Conservation (phyloP, 1,284 basidiomycete species). For the Takashimella koratensis region DNA sequence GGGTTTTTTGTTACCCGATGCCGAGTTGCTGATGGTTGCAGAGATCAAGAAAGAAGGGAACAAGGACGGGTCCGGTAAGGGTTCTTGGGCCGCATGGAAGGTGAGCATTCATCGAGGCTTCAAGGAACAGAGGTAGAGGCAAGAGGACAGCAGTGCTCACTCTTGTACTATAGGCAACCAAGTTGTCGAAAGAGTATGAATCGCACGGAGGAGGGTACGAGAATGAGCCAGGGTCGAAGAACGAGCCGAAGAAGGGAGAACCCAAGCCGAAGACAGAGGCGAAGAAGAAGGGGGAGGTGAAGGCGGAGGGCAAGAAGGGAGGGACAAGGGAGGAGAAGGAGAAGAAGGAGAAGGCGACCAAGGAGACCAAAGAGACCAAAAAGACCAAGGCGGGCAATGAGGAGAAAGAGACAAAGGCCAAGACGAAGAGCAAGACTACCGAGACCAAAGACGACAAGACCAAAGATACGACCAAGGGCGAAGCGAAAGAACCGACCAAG, state of each 20-base stretch:
- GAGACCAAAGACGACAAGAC: no score
- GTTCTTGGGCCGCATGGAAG: slow-evolving; percentile 51
- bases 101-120: slow-evolving; percentile 19
- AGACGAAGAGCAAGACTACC: no score
- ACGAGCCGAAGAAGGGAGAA: slow-evolving; percentile 47
- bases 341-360: slow-evolving; percentile 9
- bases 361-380: slow-evolving; percentile 1
- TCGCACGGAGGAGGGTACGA: slow-evolving; percentile 49
- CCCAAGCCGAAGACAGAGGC: slow-evolving; percentile 45
- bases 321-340: slow-evolving; percentile 3
- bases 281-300: slow-evolving; percentile 24
- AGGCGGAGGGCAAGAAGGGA: slow-evolving; percentile 1
- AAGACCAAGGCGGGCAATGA: slow-evolving; percentile 2
- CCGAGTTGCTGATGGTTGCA: slow-evolving; percentile 1
- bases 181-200: slow-evolving; percentile 50
- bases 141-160: not conserved
- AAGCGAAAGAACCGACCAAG: not conserved
- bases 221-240: slow-evolving; percentile 49
- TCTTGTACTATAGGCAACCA: slow-evolving; percentile 25
- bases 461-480: slow-evolving; percentile 1
- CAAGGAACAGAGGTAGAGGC: no score
- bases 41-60: slow-evolving; percentile 49
- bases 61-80: slow-evolving; percentile 48
- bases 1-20: no score
- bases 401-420: slow-evolving; percentile 6